These are phyloP conservation scores for Ormosia semicastrata DNA, from an alignment of 306 rosid species.

Conservation along the genomic window DNA sequence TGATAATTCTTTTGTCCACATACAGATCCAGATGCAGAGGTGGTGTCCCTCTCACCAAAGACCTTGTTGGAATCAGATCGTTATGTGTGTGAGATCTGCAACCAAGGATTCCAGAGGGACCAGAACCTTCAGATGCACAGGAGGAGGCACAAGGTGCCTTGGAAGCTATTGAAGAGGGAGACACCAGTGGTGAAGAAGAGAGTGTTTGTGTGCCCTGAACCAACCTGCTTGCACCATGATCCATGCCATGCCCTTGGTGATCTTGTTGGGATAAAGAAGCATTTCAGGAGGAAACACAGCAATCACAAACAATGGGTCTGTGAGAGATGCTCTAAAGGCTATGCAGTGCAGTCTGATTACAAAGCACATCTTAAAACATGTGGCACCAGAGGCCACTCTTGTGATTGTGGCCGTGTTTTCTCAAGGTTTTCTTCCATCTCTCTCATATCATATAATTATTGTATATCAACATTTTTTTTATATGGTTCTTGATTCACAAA, in stretches of 20 bases:
- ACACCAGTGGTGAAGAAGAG: slow-evolving; percentile 77
- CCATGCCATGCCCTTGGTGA: slow-evolving; percentile 97
- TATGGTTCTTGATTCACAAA: slow-evolving; percentile 11
- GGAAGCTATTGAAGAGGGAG: slow-evolving; percentile 96
- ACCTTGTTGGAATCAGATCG: slow-evolving; percentile 96
- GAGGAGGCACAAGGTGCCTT: slow-evolving; percentile 92
- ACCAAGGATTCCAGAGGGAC: slow-evolving; percentile 99
- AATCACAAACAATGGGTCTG: slow-evolving; percentile 98
- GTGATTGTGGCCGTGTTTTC: slow-evolving; percentile 97
- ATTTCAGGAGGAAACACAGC: slow-evolving; percentile 90
- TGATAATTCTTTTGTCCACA: background rate
- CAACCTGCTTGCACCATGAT: slow-evolving; percentile 90
- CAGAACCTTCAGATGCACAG: slow-evolving; percentile 99
- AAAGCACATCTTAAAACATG: slow-evolving; percentile 99
- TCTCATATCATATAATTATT: background rate
- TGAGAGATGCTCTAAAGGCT: slow-evolving; percentile 81
- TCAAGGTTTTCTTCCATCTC: slow-evolving; percentile 49
- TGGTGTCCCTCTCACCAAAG: slow-evolving; percentile 94
- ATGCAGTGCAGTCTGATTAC: slow-evolving; percentile 96
- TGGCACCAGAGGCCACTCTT: slow-evolving; percentile 95
- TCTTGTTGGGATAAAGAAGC: slow-evolving; percentile 96
- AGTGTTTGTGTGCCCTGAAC: slow-evolving; percentile 96
- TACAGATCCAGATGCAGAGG: slow-evolving; percentile 98
- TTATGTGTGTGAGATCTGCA: slow-evolving; percentile 98
- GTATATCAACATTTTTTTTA: background rate